Base-by-base conservation (phyloP, 2,329 filamentous ascomycete species). In the Coniochaeta hoffmannii region DNA sequence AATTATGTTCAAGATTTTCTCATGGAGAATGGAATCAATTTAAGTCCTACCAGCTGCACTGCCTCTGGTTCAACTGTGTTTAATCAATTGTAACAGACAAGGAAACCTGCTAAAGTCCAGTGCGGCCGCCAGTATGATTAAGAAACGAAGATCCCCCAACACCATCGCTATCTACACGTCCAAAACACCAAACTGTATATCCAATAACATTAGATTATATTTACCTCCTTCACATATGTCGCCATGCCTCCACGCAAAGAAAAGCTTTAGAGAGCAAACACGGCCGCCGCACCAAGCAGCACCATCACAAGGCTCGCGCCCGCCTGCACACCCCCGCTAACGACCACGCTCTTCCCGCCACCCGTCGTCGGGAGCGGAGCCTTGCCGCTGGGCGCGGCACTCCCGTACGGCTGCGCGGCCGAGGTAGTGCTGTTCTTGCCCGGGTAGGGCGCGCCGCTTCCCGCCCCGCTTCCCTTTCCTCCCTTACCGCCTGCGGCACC, bases 101-200 rank as follows among this genome's bases (percentile, higher is more conserved):
- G 12, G 17, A n/a, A 22, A 41, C 7, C 11, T 41, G 24, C 12
- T 26, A 3, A 46, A 46, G 24, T 46, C 41, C 24, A 46, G 41
- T 46, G 41, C 41, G 26, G 41, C 49, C 26, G 49, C 31, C 30
- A 17, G 26, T 17, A 50, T 51, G 26, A 32, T 11, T 15, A n/a
- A 46, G 41, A 46, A 46, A 15, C 14, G 14, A n/a, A 46, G 9
- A 19, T n/a, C 41, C 24, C 41, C 41, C 22, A 46, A 46, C 41
- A 46, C 41, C 41, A 12, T 46, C 41, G 41, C 41, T 46, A 46
- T 46, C 41, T 46, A 46, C 49, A 51, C 31, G 30, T 51, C 4
- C 28, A 22, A 26, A 34, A 51, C 49, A 32, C 14, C 49, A 51
- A 31, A 15, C 49, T 51, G 26, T 51, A 51, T 46, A 24, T 41